Conservation (phyloP, 768 basidiomycete genomes). For the Xerocomus brunneocitrinus region DNA sequence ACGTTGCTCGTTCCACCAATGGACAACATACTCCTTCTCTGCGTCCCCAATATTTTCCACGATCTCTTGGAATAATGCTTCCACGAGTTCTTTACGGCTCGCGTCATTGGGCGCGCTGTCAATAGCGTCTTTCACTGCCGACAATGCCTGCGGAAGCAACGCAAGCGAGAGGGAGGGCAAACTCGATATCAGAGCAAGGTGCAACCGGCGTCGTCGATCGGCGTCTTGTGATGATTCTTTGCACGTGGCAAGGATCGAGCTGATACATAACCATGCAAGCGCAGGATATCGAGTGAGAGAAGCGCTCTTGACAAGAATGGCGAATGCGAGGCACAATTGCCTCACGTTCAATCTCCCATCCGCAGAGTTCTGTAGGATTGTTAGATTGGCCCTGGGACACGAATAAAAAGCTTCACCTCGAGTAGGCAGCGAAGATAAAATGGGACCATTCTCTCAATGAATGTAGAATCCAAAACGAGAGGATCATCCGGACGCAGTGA, state of each 20-base stretch:
- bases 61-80: constrained; percentile 60
- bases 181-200: constrained; percentile 59
- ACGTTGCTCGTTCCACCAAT: constrained; percentile 65
- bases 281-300: constrained; percentile 37
- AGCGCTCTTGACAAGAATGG: constrained; percentile 65
- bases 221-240: constrained; percentile 18
- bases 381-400: constrained; percentile 2
- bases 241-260: constrained; percentile 48
- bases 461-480: constrained; percentile 27
- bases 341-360: constrained; percentile 55
- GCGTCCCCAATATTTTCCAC: constrained; percentile 60
- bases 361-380: constrained; percentile 49
- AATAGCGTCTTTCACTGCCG: constrained; percentile 39
- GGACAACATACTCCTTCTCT: constrained; percentile 62
- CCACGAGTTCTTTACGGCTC: constrained; percentile 43
- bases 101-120: constrained; percentile 26
- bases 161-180: constrained; percentile 57
- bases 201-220: constrained; percentile 48
- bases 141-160: constrained; percentile 53
- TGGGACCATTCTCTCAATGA: constrained; percentile 58
- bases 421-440: constrained; percentile 72
- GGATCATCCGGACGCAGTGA: constrained; percentile 7
- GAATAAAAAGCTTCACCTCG: constrained; percentile 43
- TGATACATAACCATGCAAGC: constrained; percentile 69
- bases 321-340: constrained; percentile 71